phyloP scores from a whole-genome alignment of 805 yeast genomes.

The Blastobotrys chiropterorum region DNA sequence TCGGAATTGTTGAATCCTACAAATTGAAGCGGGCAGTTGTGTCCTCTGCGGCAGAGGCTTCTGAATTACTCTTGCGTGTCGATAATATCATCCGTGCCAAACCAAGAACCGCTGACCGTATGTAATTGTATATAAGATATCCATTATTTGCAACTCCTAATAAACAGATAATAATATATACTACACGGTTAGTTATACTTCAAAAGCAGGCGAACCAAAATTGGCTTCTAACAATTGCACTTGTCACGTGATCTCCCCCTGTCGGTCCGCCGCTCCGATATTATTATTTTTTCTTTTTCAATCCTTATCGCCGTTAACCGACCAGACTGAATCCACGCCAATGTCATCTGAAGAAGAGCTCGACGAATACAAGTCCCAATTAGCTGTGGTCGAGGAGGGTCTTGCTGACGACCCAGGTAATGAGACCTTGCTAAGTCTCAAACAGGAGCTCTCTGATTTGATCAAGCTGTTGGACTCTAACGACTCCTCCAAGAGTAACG shows the following conservation, averaged over 20 bases:
- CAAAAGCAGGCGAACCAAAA: too few species aligned
- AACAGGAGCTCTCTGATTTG: conserved; percentile 27
- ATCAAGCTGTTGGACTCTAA: conserved; percentile 21
- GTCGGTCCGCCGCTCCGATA: too few species aligned
- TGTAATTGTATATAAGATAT: neutral
- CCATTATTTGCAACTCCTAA: neutral
- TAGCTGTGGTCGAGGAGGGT: conserved; percentile 26
- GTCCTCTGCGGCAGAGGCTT: conserved; percentile 94
- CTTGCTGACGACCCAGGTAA: conserved; percentile 23
- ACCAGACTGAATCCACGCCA: neutral
- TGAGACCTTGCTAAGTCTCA: conserved; percentile 24
- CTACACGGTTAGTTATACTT: too few species aligned
- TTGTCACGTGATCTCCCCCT: neutral
- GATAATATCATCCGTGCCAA: conserved; percentile 95
- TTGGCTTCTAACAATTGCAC: too few species aligned
- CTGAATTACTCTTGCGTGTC: conserved; percentile 90
- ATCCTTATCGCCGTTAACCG: neutral
- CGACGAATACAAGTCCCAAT: conserved; percentile 29
- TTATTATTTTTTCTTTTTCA: too few species aligned
- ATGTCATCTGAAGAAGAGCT: conserved; percentile 23
- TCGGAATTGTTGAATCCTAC: conserved; percentile 88
- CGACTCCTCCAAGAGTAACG: neutral
- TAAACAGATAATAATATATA: too few species aligned
- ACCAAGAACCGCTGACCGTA: conserved; percentile 91
- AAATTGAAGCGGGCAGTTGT: conserved; percentile 92